These are phyloP conservation scores for Geotrichum fermentans DNA, from an alignment of 1,139 yeast genomes.

Conservation along the genomic window DNA sequence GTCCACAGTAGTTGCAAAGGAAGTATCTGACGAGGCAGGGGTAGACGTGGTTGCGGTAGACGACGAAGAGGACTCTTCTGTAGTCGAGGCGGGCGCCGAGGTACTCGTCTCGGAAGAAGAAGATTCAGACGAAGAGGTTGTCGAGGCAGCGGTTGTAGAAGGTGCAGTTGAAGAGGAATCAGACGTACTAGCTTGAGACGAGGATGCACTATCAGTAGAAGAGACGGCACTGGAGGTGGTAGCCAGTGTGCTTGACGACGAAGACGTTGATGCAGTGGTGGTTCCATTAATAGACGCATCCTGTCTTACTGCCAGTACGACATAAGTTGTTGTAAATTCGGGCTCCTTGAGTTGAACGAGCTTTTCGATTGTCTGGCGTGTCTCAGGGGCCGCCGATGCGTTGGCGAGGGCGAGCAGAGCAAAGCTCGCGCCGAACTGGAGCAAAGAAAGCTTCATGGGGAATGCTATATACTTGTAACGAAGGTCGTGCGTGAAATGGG, in stretches of 20 bases:
- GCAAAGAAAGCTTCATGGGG: background rate
- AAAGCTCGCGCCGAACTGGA: background rate
- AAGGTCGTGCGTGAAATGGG: too few species aligned
- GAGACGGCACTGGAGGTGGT: background rate
- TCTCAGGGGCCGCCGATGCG: background rate
- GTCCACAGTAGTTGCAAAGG: slow-evolving; percentile 12
- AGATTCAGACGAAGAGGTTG: background rate
- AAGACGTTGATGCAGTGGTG: background rate
- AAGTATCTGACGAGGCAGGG: background rate
- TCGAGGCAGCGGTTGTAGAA: background rate
- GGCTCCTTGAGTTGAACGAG: background rate
- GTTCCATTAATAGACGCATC: background rate
- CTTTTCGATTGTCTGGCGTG: background rate
- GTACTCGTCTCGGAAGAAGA: background rate
- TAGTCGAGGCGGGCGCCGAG: background rate
- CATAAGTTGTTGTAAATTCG: background rate
- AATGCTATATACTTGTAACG: too few species aligned
- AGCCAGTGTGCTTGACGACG: background rate
- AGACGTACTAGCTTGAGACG: background rate
- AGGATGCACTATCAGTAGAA: background rate
- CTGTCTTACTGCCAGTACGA: slow-evolving; percentile 1
- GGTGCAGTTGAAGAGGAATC: background rate
- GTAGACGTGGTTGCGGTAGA: background rate
- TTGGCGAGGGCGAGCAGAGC: background rate
- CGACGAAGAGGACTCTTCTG: background rate